Percentiles rank a stretch among this genome's conserved stretches.
Evolutionary conservation across 768 basidiomycete species (phyloP).

Genomic region (Lyophyllum decastes): DNA sequence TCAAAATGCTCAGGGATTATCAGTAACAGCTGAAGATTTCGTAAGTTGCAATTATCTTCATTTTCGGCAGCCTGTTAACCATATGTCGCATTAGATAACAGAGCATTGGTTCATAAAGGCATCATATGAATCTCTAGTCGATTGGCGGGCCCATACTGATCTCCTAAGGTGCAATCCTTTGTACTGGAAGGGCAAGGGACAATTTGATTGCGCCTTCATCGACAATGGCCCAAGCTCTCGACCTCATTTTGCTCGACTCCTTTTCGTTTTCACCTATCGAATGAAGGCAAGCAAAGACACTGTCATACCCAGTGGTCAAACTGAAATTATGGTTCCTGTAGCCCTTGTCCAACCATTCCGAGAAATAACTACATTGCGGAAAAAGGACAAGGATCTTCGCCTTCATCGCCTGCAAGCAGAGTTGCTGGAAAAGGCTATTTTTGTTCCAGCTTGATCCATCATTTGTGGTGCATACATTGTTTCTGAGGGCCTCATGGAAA

Average conservation of each 20-base stretch:
- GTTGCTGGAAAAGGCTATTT: constrained; percentile 5
- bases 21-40: neutral
- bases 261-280: constrained; percentile 6
- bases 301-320: neutral
- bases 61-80: no score
- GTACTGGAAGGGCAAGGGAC: neutral
- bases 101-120: constrained; percentile 17
- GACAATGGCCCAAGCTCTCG: neutral
- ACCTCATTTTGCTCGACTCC: neutral
- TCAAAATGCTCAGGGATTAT: no score
- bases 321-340: neutral
- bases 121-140: constrained; percentile 17
- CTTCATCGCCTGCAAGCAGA: constrained; percentile 15
- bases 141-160: constrained; percentile 20
- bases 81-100: no score
- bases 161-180: constrained; percentile 19
- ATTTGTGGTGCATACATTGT: constrained; percentile 27
- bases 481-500: neutral
- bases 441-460: constrained; percentile 30
- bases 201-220: constrained; percentile 4
- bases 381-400: constrained; percentile 23
- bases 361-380: neutral
- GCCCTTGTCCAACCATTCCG: constrained; percentile 1
- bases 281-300: no score
- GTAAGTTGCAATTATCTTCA: no score